phyloP scores from a whole-genome alignment of 305 asterid species.

The Fraxinus albicans region DNA sequence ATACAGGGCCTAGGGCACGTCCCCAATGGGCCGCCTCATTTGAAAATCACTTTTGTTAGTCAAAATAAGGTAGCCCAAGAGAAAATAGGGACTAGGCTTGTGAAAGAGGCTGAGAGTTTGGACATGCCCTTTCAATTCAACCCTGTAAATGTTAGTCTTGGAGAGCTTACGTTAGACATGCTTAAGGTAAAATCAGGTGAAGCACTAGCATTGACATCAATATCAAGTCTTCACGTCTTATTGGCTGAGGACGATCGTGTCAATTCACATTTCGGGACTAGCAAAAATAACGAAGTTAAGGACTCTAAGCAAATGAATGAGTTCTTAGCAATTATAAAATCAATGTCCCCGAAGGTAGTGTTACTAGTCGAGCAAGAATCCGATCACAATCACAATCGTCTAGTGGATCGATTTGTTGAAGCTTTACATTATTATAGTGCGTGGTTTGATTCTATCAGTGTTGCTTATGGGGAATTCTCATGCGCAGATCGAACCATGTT shows the following conservation, averaged over 20 bases:
- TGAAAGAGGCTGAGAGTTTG: constrained; percentile 43
- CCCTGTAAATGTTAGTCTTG: constrained; percentile 26
- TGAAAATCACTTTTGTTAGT: constrained; percentile 44
- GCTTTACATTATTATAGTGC: constrained; percentile 59
- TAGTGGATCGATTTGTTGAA: constrained; percentile 47
- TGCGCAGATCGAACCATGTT: constrained; percentile 32
- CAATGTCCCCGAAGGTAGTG: constrained; percentile 38
- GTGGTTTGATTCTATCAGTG: constrained; percentile 40
- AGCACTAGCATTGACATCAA: constrained; percentile 44
- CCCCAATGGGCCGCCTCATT: constrained; percentile 35
- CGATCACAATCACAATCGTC: constrained; percentile 39
- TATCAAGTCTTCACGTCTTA: constrained; percentile 42
- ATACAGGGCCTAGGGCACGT: constrained; percentile 29
- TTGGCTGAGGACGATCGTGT: constrained; percentile 51
- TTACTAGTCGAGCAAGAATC: constrained; percentile 58
- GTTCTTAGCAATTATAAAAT: constrained; percentile 39
- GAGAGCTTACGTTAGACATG: constrained; percentile 41
- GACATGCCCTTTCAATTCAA: constrained; percentile 39
- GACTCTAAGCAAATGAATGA: constrained; percentile 30
- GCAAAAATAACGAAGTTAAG: constrained; percentile 24
- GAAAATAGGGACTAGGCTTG: constrained; percentile 26
- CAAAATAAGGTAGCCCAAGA: constrained; percentile 31
- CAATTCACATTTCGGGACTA: constrained; percentile 29
- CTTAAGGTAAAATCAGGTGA: constrained; percentile 36
- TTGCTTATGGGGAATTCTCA: constrained; percentile 30